Conservation (phyloP, 192 early-diverging fungal species). For the Coemansia sp. region DNA sequence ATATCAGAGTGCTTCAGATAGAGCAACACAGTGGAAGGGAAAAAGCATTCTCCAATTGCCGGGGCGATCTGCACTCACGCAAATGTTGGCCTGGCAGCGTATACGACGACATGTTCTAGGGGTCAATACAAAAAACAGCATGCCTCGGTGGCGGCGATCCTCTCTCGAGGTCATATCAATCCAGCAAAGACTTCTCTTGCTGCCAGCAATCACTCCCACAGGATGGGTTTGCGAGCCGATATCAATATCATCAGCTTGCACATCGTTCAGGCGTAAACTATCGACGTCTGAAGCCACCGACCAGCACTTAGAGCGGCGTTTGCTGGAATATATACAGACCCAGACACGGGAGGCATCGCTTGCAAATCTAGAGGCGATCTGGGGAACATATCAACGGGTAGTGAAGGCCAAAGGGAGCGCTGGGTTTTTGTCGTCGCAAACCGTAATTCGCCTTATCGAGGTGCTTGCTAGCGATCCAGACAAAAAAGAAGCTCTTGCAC, state of each 20-base stretch:
- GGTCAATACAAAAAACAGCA: not conserved
- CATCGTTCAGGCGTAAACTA: not conserved
- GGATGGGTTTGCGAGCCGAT: not conserved
- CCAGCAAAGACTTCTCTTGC: not conserved
- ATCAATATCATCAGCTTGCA: not conserved
- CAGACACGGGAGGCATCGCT: constrained; percentile 13
- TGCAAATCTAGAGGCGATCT: constrained; percentile 28
- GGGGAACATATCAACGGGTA: constrained; percentile 30
- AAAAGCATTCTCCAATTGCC: not conserved
- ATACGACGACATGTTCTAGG: constrained; percentile 16
- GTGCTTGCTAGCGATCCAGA: constrained; percentile 30
- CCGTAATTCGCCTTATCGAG: constrained; percentile 26
- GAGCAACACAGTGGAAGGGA: not conserved
- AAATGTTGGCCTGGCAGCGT: constrained; percentile 25
- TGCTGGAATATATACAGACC: not conserved
- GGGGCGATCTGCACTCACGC: constrained; percentile 7
- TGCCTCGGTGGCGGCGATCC: not conserved
- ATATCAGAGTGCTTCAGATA: not conserved
- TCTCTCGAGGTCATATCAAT: not conserved
- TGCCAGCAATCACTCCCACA: not conserved
- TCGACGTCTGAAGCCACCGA: not conserved
- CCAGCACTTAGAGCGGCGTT: not conserved
- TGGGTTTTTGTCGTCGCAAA: constrained; percentile 14
- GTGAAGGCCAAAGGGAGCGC: not conserved
- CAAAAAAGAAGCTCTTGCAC: constrained; percentile 18